Evolutionary conservation across 2,329 filamentous ascomycete species (phyloP), one percentile per base, ranked within the genome.

Genomic region (Fusarium algeriense): DNA sequence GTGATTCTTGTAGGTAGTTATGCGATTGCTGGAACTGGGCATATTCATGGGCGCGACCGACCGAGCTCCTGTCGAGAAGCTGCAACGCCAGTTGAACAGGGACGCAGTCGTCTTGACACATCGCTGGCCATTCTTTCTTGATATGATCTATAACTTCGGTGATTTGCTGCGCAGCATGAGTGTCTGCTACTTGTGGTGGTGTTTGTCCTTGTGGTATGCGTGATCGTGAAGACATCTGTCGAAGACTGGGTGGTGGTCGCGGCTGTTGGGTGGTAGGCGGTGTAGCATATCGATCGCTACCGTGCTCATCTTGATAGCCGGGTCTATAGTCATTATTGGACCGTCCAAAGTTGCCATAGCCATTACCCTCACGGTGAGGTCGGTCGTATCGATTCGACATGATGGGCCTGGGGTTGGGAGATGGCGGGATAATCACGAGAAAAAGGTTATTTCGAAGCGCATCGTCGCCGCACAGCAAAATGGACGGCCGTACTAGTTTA

Each of bases 81-180:
- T 98, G 95, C 49, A 99, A 87, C n/a, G 95, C 94, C 56, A 98
- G 89, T 81, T 98, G 95, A 38, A 98, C 94, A 5, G 96, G 96
- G 35, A 98, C 90, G 78, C 95, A 98, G 78, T 96, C 92, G 69
- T 92, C 91, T 75, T 92, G 88, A 71, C 93, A 93, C 92, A 99
- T 96, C 74, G 94, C 92, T 45, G 93, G 92, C 95, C 96, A 99
- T 78, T 97, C 94, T 62, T 88, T 84, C 78, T 95, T 91, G 77
- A 99, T 97, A 73, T 93, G 90, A 73, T 93, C 90, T 52, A 98
- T 85, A 4, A 97, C 89, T 74, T 89, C 85, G 53, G 82, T 81
- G 64, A 90, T 89, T 78, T 89, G 86, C 52, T 85, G 81, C 79
- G 89, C 87, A 58, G 87, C 86, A 70, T 81, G 87, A 45, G 86